Evolutionary conservation across 2,329 filamentous ascomycete genomes (phyloP).

Genomic region (Microdochium trichocladiopsis): DNA sequence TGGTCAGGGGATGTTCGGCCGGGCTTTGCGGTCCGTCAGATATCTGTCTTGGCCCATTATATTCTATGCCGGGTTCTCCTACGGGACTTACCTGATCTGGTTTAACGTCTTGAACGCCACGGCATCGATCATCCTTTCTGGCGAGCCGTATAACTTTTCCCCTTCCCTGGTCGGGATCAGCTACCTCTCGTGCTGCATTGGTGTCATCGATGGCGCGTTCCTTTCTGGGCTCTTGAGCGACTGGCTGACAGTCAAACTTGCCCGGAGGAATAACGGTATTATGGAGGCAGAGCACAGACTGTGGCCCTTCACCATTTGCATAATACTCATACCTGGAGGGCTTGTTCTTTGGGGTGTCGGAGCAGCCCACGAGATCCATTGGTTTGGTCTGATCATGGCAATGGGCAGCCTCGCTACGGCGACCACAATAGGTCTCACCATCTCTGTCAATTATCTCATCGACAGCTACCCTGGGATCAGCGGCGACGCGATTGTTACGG

Average conservation of each 20-base stretch:
- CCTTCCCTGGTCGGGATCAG: slow-evolving; percentile 29
- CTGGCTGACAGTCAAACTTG: slow-evolving; percentile 26
- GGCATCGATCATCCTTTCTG: slow-evolving; percentile 29
- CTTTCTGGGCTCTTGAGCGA: slow-evolving; percentile 29
- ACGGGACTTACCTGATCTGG: slow-evolving; percentile 32
- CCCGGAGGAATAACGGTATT: slow-evolving; percentile 30
- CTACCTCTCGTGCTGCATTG: slow-evolving; percentile 28
- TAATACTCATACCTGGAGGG: slow-evolving; percentile 17
- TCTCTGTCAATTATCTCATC: slow-evolving; percentile 32
- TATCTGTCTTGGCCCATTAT: slow-evolving; percentile 32
- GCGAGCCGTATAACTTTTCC: slow-evolving; percentile 27
- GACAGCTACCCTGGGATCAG: slow-evolving; percentile 31
- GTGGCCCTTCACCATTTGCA: slow-evolving; percentile 27
- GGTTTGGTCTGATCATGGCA: slow-evolving; percentile 32
- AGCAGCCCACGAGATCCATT: too few relatives aligned
- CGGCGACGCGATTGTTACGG: slow-evolving; percentile 28
- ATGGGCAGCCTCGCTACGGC: slow-evolving; percentile 27
- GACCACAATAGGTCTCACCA: slow-evolving; percentile 24
- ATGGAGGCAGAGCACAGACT: slow-evolving; percentile 33
- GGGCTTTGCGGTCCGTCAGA: slow-evolving; percentile 26
- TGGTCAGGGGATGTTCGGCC: slow-evolving; percentile 29
- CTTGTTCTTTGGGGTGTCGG: too few relatives aligned
- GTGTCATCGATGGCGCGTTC: slow-evolving; percentile 17
- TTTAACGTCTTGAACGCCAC: too few relatives aligned
- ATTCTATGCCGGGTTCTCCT: slow-evolving; percentile 34